Conservation (phyloP, 257 asterid genomes). For the Dorcoceras hygrometricum region DNA sequence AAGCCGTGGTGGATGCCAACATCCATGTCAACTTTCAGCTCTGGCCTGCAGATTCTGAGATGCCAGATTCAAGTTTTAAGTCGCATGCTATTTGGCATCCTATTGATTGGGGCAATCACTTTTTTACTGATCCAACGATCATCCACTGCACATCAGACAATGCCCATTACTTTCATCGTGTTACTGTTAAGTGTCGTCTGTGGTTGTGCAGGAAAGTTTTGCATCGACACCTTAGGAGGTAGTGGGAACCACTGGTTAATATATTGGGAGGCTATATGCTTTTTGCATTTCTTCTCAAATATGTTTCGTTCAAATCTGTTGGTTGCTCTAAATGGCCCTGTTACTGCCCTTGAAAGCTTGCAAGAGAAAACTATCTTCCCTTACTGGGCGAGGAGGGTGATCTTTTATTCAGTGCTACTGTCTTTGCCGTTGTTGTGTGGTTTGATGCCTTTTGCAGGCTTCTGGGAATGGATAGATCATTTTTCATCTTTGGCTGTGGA, state of each 20-base stretch:
- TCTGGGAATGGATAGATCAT: conserved; percentile 11
- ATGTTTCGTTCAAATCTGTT: conserved; percentile 46
- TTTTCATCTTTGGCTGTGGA: background rate
- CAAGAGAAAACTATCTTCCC: conserved; percentile 29
- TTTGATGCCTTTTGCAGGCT: conserved; percentile 78
- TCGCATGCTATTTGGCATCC: conserved; percentile 64
- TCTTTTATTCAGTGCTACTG: conserved; percentile 40
- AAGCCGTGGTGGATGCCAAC: conserved; percentile 85
- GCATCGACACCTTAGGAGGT: conserved; percentile 84
- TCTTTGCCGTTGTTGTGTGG: conserved; percentile 76
- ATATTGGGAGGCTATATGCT: conserved; percentile 67
- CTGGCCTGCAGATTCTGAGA: conserved; percentile 56
- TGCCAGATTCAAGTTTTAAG: conserved; percentile 73
- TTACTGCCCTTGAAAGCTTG: conserved; percentile 38
- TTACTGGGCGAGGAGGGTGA: conserved; percentile 51
- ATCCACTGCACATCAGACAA: conserved; percentile 55
- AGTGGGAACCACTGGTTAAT: conserved; percentile 64
- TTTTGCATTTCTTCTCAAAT: conserved; percentile 62
- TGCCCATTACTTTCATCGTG: conserved; percentile 81
- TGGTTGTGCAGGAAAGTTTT: conserved; percentile 72
- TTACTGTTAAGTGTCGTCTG: conserved; percentile 58
- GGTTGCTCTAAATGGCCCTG: conserved; percentile 58
- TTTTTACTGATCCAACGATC: conserved; percentile 65
- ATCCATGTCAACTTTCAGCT: conserved; percentile 48
- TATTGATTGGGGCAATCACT: conserved; percentile 55